These are phyloP conservation scores for Serpula lacrymans DNA, from an alignment of 768 basidiomycete genomes.

Conservation along the genomic window DNA sequence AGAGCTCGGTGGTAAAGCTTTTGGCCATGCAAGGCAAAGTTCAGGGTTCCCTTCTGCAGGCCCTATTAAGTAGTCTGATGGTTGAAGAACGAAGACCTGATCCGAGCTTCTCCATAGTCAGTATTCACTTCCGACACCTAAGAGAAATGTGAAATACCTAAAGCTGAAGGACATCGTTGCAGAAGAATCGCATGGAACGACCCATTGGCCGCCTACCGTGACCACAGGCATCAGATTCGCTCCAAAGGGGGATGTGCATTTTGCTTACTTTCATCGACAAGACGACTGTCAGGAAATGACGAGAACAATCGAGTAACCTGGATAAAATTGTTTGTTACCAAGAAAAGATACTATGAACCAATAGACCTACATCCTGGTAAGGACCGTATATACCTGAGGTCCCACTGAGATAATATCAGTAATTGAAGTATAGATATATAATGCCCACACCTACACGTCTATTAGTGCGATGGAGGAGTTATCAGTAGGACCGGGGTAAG, in stretches of 20 bases:
- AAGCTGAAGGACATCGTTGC: constrained; percentile 64
- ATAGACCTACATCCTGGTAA: constrained; percentile 61
- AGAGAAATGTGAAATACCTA: constrained; percentile 44
- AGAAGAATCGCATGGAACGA: constrained; percentile 63
- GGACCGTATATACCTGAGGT: constrained; percentile 71
- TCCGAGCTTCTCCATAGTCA: too few relatives aligned
- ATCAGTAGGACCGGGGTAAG: constrained; percentile 54
- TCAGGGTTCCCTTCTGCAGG: constrained; percentile 60
- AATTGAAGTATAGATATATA: neutral
- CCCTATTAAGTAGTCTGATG: constrained; percentile 77
- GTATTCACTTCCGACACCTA: too few relatives aligned
- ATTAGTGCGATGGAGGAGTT: constrained; percentile 65
- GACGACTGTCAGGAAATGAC: constrained; percentile 59
- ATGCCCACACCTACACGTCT: constrained; percentile 55
- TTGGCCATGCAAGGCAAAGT: constrained; percentile 74
- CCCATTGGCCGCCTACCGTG: constrained; percentile 63
- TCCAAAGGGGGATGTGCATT: neutral
- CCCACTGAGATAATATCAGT: constrained; percentile 43
- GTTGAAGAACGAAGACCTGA: constrained; percentile 58
- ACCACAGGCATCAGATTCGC: constrained; percentile 1
- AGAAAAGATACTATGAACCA: neutral
- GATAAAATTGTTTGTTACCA: neutral
- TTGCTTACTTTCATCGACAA: constrained; percentile 57
- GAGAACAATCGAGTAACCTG: constrained; percentile 68
- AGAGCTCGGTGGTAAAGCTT: constrained; percentile 56